Evolutionary conservation across 768 basidiomycete species (phyloP).

Genomic region (Trichaptum fuscoviolaceum): DNA sequence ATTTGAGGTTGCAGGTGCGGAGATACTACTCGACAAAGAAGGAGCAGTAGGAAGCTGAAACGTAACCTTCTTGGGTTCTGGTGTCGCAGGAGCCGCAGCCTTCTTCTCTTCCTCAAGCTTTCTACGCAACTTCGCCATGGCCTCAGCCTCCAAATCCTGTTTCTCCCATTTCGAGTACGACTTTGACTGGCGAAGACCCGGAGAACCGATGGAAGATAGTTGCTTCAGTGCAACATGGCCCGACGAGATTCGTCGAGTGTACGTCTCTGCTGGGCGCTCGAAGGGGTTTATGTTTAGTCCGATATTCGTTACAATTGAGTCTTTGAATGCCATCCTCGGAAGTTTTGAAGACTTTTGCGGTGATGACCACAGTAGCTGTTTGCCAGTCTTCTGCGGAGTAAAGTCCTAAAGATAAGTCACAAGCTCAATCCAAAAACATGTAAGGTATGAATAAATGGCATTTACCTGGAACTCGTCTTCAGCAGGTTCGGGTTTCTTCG

Average conservation of each 20-base stretch:
- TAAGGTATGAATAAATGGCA: conserved; percentile 9
- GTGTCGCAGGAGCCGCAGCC: conserved; percentile 20
- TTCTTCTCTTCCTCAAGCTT: conserved; percentile 42
- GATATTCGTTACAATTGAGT: conserved; percentile 39
- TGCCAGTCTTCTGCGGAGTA: conserved; percentile 40
- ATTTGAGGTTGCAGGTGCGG: background rate
- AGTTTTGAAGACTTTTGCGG: background rate
- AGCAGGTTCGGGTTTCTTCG: conserved; percentile 16
- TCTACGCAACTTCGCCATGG: conserved; percentile 66
- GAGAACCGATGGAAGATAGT: conserved; percentile 36
- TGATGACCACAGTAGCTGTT: conserved; percentile 61
- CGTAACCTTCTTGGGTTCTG: conserved; percentile 30
- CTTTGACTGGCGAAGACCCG: conserved; percentile 40
- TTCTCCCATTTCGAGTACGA: conserved; percentile 81
- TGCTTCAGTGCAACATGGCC: conserved; percentile 27
- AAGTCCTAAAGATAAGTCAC: conserved; percentile 21
- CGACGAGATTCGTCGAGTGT: conserved; percentile 39
- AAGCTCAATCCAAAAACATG: background rate
- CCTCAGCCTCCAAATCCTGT: conserved; percentile 76
- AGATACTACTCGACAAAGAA: conserved; percentile 9
- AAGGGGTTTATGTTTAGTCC: conserved; percentile 50
- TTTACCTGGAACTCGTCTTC: conserved; percentile 37
- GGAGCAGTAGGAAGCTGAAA: conserved; percentile 22
- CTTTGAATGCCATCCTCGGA: conserved; percentile 31
- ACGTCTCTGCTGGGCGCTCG: conserved; percentile 23